Conservation (phyloP, 2,329 filamentous ascomycete species). For the Magnaporthiopsis incrustans region DNA sequence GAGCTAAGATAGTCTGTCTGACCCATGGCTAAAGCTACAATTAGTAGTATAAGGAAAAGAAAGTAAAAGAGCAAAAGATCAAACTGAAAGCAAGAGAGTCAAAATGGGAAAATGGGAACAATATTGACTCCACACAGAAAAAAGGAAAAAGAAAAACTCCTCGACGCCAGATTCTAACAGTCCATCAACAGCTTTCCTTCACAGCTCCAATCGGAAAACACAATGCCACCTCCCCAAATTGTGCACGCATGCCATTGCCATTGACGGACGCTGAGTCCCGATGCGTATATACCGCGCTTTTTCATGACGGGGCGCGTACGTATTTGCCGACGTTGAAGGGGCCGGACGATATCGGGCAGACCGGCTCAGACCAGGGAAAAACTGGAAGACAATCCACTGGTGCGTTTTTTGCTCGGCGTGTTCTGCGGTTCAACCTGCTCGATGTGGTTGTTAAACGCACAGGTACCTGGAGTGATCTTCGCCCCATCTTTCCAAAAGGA, state of each 20-base stretch:
- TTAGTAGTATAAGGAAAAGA: neutral
- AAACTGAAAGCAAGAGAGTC: neutral
- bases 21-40: neutral
- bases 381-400: too few relatives aligned
- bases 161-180: neutral
- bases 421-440: neutral
- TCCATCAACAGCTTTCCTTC: neutral
- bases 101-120: neutral
- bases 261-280: neutral
- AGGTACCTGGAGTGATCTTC: neutral
- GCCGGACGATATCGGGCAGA: neutral
- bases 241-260: neutral
- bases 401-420: neutral
- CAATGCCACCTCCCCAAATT: neutral
- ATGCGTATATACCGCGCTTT: neutral
- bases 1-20: neutral
- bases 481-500: neutral
- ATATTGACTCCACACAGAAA: neutral
- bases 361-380: neutral
- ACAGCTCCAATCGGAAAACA: neutral
- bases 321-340: neutral
- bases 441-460: neutral
- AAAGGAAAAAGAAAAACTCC: neutral
- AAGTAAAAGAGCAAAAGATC: neutral
- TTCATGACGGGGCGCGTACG: neutral